Conservation (phyloP, 306 rosid genomes). For the Psophocarpus tetragonolobus region DNA sequence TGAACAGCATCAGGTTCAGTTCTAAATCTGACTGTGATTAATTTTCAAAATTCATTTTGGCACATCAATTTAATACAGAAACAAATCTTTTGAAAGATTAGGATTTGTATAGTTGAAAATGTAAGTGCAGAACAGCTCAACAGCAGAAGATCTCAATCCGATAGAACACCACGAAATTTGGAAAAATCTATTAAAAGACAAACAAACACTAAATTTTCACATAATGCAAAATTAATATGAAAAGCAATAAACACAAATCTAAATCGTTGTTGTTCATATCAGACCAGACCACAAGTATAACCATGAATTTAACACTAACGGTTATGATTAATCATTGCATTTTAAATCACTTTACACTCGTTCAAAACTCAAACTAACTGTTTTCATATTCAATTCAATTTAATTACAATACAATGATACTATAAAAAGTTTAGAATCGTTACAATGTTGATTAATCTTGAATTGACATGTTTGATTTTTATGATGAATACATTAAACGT, state of each 20-base stretch:
- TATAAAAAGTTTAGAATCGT: background rate
- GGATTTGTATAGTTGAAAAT: background rate
- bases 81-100: background rate
- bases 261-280: background rate
- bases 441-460: background rate
- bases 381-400: background rate
- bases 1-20: background rate
- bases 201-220: background rate
- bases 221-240: background rate
- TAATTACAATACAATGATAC: background rate
- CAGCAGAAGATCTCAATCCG: background rate
- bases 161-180: background rate
- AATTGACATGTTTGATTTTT: background rate
- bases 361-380: background rate
- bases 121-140: background rate
- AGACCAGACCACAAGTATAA: background rate
- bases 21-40: background rate
- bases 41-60: background rate
- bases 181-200: background rate
- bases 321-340: background rate
- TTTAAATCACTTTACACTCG: background rate
- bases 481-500: background rate
- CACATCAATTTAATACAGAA: background rate
- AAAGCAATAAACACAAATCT: background rate
- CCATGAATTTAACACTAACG: background rate